phyloP scores from a whole-genome alignment of 2,329 filamentous ascomycete genomes.

The Phialophora macrospora region DNA sequence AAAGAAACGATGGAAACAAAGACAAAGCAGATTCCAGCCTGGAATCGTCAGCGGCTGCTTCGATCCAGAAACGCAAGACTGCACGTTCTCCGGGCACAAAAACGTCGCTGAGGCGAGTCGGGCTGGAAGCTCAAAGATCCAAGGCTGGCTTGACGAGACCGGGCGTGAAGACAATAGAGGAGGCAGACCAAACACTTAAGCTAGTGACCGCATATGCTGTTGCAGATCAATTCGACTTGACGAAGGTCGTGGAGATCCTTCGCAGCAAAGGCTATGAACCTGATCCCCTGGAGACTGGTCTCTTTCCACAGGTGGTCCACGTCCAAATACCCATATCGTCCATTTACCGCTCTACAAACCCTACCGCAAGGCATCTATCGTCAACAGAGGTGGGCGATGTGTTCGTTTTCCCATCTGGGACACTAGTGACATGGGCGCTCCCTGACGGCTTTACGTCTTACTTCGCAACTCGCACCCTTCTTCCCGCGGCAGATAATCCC shows the following conservation, averaged over 20 bases:
- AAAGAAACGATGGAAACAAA: slow-evolving; percentile 17
- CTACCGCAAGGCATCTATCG: slow-evolving; percentile 46
- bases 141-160: slow-evolving; percentile 56
- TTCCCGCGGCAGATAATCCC: slow-evolving; percentile 75
- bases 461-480: slow-evolving; percentile 72
- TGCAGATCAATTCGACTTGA: slow-evolving; percentile 69
- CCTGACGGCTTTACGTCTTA: slow-evolving; percentile 73
- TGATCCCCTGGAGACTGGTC: slow-evolving; percentile 66
- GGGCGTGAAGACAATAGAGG: slow-evolving; percentile 46
- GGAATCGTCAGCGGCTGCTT: slow-evolving; percentile 3
- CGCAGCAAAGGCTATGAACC: slow-evolving; percentile 63
- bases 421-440: slow-evolving; percentile 89
- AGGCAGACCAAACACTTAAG: slow-evolving; percentile 45
- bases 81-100: slow-evolving; percentile 62
- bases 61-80: slow-evolving; percentile 54
- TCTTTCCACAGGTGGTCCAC: slow-evolving; percentile 70
- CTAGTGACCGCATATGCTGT: slow-evolving; percentile 69
- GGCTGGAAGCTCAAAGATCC: slow-evolving; percentile 77
- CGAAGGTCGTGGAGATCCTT: slow-evolving; percentile 62
- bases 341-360: slow-evolving; percentile 51
- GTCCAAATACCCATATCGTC: slow-evolving; percentile 57
- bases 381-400: slow-evolving; percentile 72
- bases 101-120: slow-evolving; percentile 80
- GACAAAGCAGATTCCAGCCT: slow-evolving; percentile 7
- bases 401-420: slow-evolving; percentile 94